These are phyloP conservation scores for Hirsutella rhossiliensis DNA, from an alignment of 2,329 filamentous ascomycete species.

Conservation along the genomic window DNA sequence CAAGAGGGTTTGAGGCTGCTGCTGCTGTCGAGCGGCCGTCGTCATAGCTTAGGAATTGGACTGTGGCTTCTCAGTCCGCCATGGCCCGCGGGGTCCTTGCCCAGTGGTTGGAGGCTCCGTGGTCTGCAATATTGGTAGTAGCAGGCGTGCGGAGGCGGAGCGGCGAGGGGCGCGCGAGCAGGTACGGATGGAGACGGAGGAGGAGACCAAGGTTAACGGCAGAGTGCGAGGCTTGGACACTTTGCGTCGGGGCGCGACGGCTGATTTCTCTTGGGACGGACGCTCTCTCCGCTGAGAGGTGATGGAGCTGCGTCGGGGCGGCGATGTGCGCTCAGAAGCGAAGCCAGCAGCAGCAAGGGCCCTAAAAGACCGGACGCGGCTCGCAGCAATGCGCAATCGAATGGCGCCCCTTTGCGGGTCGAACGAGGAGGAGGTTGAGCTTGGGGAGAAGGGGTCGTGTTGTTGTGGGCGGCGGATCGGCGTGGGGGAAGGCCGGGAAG, in stretches of 20 bases:
- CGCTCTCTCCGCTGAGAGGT: too few species aligned
- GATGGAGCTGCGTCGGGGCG: too few species aligned
- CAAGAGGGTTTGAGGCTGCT: slow-evolving; percentile 15
- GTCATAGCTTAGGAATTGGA: slow-evolving; percentile 24
- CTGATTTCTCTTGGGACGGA: too few species aligned
- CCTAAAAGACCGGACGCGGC: neutral
- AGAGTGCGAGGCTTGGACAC: too few species aligned
- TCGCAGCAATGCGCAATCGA: neutral
- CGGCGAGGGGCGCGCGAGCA: too few species aligned
- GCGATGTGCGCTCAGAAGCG: neutral
- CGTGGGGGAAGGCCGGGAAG: slow-evolving; percentile 3
- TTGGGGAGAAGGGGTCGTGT: neutral
- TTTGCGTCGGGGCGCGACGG: too few species aligned
- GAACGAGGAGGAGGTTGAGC: neutral
- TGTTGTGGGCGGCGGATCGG: slow-evolving; percentile 1
- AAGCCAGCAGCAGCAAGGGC: neutral
- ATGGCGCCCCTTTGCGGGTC: neutral
- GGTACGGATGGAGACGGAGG: too few species aligned
- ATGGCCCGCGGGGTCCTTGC: slow-evolving; percentile 13
- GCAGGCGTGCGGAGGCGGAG: neutral
- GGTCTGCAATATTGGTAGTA: neutral
- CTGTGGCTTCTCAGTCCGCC: slow-evolving; percentile 18
- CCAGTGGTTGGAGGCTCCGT: neutral
- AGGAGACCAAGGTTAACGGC: too few species aligned
- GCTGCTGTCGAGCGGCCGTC: slow-evolving; percentile 23